These are phyloP conservation scores for Cryptosporidium tyzzeri DNA, from an alignment of 169 alveolate species.

Conservation along the genomic window DNA sequence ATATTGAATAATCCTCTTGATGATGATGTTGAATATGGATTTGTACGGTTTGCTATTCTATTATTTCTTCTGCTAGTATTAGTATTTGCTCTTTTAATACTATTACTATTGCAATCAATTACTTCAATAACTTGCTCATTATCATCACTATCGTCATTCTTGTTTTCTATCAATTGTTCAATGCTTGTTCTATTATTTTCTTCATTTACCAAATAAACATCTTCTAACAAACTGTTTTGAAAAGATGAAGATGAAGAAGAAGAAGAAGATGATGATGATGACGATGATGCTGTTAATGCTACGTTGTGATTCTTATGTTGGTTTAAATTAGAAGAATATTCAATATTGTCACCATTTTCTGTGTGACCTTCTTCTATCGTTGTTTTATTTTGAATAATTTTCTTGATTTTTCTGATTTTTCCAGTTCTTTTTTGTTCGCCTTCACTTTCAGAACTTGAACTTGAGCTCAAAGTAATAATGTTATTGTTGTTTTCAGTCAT, in stretches of 20 bases:
- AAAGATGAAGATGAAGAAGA: constrained; percentile 9
- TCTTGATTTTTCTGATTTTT: neutral
- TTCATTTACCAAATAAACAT: constrained; percentile 1
- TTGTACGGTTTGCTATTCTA: neutral
- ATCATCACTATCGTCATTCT: neutral
- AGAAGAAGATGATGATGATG: neutral
- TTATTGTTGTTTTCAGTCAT: neutral
- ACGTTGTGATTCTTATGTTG: neutral
- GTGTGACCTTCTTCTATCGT: neutral
- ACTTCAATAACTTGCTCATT: constrained; percentile 56
- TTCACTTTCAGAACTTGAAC: constrained; percentile 63
- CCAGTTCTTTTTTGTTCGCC: neutral
- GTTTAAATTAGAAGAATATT: neutral
- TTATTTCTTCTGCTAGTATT: neutral
- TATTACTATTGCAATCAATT: constrained; percentile 21
- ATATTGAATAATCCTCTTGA: neutral
- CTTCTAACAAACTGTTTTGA: neutral
- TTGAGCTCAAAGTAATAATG: constrained; percentile 4
- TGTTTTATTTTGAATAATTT: constrained; percentile 2
- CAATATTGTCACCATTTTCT: neutral
- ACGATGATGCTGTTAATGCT: neutral
- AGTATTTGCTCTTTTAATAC: neutral
- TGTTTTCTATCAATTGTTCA: neutral
- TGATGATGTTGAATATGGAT: neutral
- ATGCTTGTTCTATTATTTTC: neutral